Base-by-base conservation (phyloP, 768 basidiomycete genomes). In the Rhodosporidiobolus odoratus region DNA sequence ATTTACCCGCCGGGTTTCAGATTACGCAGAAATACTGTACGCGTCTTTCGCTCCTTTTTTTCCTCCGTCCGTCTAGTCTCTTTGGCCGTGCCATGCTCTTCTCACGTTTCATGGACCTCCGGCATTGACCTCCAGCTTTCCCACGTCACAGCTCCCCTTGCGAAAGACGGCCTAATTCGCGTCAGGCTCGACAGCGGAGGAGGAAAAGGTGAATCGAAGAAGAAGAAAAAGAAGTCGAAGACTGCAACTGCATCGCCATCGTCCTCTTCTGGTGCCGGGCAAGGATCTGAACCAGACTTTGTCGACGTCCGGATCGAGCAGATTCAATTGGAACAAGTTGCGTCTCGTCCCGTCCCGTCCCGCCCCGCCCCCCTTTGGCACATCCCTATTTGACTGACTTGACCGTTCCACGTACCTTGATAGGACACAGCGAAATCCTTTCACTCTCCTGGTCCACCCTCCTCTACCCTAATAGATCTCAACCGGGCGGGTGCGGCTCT, bases 241-340 rank as follows among this genome's bases (percentile, higher is more conserved):
- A 57, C 16, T 41, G 41, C 12, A 25, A 19, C n/a, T n/a, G n/a
- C n/a, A n/a, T n/a, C n/a, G n/a, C n/a, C n/a, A n/a, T n/a, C n/a
- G n/a, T n/a, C n/a, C n/a, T n/a, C n/a, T n/a, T 10, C 23, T 12
- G 43, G 43, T 21, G 43, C 43, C 57, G 30, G 10, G 21, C 16
- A 25, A 38, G 30, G 27, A 53, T 47, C 8, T 13, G 45, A 2
- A 16, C 57, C 37, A 12, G n/a, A 32, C 19, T 65, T 50, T 32
- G 57, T 75, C n/a, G 56, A 43, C 10, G 87, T 97, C n/a, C 83
- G 93, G 23, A 90, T 99, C 64, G 88, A 91, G 62, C 96, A 98
- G 79, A 86, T 99, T 47, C 96, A 98, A 76, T 84, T 98, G 1
- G 96, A 99, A 80, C 95, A 97, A 84, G 92, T n/a, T 92, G 45